Evolutionary conservation across 1,139 yeast species (phyloP), one percentile per base, ranked within the genome.

Genomic region (Spencermartinsiella ligniputridi): DNA sequence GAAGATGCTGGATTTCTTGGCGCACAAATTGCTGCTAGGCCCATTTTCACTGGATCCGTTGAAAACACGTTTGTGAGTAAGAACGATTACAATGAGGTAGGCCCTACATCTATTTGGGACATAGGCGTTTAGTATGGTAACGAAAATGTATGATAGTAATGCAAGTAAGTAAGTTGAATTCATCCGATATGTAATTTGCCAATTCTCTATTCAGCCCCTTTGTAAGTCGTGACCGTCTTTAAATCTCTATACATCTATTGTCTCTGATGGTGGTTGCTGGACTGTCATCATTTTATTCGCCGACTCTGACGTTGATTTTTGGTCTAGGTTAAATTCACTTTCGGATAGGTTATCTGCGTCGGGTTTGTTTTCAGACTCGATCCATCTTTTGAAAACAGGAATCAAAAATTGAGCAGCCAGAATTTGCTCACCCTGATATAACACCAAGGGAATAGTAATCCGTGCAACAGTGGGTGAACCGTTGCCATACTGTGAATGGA

Each of bases 371-470:
- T 38, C 41, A 15, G 27, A 17, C 8, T 35, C 45, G 3, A 37
- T 25, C 49, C 49, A 46, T 19, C 25, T 37, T 20, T 34, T 40
- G 27, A 46, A 43, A 2, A 46, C 16, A 6, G 74, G 73, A 8
- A 81, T 83, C 55, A 85, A 68, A 2, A 83, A 62, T 55, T 83
- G 86, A 0, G 95, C 95, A 15, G 85, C 75, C 39, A 84, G 68
- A 13, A 89, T 94, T 67, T 88, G 96, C 58, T 84, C 90, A 9
- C 90, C 83, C 64, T 87, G 96, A 59, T 85, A 88, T 42, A 88
- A 67, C 11, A 87, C 95, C 59, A 88, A 70, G 0, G 96, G 94
- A 3, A 87, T 88, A 35, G 89, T 68, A 35, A 88, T 66, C 45
- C 78, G 76, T 19, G 96, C 96, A 50, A 87, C 68, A 51, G 78